Evolutionary conservation across 257 asterid species (phyloP).

Genomic region (Nicotiana tabacum): DNA sequence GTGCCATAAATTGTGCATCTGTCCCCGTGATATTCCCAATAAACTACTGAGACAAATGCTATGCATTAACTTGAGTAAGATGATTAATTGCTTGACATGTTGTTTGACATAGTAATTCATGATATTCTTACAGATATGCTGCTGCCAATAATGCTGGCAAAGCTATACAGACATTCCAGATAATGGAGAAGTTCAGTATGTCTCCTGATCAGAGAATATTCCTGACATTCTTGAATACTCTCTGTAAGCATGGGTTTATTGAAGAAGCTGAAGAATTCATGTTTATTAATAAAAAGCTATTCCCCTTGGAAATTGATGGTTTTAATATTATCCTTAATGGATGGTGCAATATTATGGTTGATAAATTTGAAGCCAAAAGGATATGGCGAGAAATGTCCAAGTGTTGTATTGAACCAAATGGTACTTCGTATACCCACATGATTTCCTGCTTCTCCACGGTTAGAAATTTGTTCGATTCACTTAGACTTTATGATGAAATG

Average conservation of each 20-base stretch:
- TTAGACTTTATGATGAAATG: conserved; percentile 85
- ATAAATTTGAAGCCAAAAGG: conserved; percentile 77
- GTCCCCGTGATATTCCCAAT: not conserved
- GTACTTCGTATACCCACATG: conserved; percentile 60
- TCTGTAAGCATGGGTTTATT: conserved; percentile 70
- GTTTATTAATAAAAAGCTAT: conserved; percentile 71
- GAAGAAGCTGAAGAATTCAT: conserved; percentile 94
- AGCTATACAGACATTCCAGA: conserved; percentile 72
- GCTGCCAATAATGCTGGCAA: conserved; percentile 58
- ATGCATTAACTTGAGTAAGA: not conserved
- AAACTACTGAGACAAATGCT: not conserved
- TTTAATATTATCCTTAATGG: conserved; percentile 81
- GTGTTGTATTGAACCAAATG: conserved; percentile 68
- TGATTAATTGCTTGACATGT: not conserved
- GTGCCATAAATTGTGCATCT: too few species aligned
- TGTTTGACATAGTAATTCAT: not conserved
- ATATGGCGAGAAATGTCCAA: conserved; percentile 94
- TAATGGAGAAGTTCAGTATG: conserved; percentile 66
- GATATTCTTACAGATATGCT: conserved; percentile 45
- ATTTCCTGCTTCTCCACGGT: conserved; percentile 74
- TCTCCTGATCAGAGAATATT: conserved; percentile 64
- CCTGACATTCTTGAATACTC: conserved; percentile 55
- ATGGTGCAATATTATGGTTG: conserved; percentile 69
- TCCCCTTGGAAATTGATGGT: conserved; percentile 68
- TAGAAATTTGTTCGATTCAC: conserved; percentile 67